phyloP scores from a whole-genome alignment of 768 basidiomycete species.

The Calocybe gangraenosa region DNA sequence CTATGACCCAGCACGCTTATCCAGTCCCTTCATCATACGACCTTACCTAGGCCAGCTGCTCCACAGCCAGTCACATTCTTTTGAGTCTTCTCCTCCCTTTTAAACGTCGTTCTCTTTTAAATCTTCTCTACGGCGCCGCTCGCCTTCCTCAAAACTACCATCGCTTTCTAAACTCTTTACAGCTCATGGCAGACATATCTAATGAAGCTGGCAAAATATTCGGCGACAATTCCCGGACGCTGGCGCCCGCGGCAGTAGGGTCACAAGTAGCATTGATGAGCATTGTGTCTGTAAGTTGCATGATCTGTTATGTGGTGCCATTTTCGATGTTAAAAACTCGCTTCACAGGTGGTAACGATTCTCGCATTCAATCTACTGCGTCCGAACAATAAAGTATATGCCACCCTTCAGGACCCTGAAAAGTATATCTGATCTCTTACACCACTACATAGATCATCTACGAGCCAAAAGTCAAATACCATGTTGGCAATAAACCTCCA shows the following conservation, averaged over 20 bases:
- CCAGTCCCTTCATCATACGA: constrained; percentile 3
- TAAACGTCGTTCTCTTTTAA: constrained; percentile 8
- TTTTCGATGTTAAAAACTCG: not conserved
- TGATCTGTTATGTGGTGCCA: too few relatives aligned
- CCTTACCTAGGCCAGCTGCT: not conserved
- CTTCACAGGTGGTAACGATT: constrained; percentile 54
- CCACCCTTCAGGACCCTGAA: not conserved
- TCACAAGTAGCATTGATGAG: constrained; percentile 77
- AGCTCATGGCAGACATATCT: constrained; percentile 33
- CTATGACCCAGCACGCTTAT: constrained; percentile 9
- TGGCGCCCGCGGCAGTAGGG: constrained; percentile 76
- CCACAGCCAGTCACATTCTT: constrained; percentile 4
- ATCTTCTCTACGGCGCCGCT: not conserved
- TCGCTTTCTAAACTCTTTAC: too few relatives aligned
- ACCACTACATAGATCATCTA: constrained; percentile 63
- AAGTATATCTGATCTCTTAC: constrained; percentile 8
- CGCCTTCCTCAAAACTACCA: not conserved
- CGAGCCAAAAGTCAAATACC: constrained; percentile 92
- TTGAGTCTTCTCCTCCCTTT: too few relatives aligned
- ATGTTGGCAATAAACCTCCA: constrained; percentile 69
- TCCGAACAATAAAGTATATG: constrained; percentile 78
- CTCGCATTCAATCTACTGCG: constrained; percentile 78
- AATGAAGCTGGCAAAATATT: constrained; percentile 36
- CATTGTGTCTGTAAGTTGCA: constrained; percentile 57
- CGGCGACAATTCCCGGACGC: constrained; percentile 50